Conservation (phyloP, 345 rosid genomes). For the Zanthoxylum bungeanum region DNA sequence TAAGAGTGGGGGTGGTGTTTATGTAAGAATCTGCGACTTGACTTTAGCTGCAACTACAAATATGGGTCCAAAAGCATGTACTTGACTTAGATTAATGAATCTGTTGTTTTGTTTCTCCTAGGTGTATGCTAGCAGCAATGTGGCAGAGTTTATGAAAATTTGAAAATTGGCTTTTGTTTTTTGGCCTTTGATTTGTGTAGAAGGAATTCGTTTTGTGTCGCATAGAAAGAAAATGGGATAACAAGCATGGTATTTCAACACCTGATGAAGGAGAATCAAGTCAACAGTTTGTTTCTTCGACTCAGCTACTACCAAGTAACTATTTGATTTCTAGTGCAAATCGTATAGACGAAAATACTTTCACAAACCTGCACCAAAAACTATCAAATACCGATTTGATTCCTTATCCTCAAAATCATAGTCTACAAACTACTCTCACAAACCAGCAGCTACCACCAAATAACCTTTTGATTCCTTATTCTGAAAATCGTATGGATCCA, state of each 20-base stretch:
- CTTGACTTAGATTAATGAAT: neutral
- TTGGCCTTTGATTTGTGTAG: neutral
- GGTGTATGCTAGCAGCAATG: neutral
- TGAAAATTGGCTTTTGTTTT: neutral
- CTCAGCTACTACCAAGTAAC: neutral
- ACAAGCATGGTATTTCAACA: neutral
- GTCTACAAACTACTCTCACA: neutral
- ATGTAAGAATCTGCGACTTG: neutral
- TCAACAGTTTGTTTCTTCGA: neutral
- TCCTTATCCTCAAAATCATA: neutral
- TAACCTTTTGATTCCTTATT: too few species aligned
- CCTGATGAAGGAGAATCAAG: neutral
- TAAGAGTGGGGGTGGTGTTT: neutral
- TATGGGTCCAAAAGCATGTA: neutral
- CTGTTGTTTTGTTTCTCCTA: neutral
- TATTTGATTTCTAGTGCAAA: too few species aligned
- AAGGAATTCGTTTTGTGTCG: slow-evolving; percentile 3
- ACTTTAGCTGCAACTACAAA: neutral
- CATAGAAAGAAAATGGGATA: neutral
- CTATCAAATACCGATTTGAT: neutral
- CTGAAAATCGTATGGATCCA: too few species aligned
- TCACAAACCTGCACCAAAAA: neutral
- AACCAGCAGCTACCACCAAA: neutral
- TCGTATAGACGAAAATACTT: neutral
- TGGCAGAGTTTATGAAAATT: neutral